Evolutionary conservation across 495 filamentous ascomycete species (phyloP).

Genomic region (Hyaloscypha hepaticicola): DNA sequence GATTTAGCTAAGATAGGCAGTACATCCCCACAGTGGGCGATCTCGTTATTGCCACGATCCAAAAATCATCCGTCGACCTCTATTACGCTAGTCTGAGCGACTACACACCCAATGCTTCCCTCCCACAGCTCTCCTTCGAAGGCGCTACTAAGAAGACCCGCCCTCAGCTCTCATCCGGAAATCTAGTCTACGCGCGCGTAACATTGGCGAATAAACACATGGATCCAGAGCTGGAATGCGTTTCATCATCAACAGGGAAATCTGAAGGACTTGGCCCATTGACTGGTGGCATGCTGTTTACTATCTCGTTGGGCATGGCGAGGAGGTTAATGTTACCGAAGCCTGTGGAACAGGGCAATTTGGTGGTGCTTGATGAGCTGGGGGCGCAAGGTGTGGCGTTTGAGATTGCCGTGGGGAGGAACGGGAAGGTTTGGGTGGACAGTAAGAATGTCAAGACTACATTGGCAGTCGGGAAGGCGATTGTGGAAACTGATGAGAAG

Average conservation of each 20-base stretch:
- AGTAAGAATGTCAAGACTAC: constrained; percentile 66
- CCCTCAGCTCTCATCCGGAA: constrained; percentile 69
- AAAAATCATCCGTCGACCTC: constrained; percentile 68
- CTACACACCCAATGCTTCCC: constrained; percentile 69
- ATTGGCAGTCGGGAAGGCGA: constrained; percentile 74
- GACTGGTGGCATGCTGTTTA: constrained; percentile 83
- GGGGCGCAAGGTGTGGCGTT: constrained; percentile 68
- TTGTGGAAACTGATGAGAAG: constrained; percentile 71
- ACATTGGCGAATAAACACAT: constrained; percentile 72
- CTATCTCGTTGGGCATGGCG: constrained; percentile 76
- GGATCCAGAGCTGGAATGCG: constrained; percentile 87
- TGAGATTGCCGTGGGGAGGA: constrained; percentile 92
- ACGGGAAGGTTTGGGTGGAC: constrained; percentile 90
- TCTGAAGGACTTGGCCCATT: constrained; percentile 85
- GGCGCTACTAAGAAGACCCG: constrained; percentile 88
- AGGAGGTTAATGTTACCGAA: constrained; percentile 68
- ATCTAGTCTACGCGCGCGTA: constrained; percentile 83
- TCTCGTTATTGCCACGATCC: constrained; percentile 80
- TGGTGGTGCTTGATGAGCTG: constrained; percentile 81
- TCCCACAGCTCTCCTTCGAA: constrained; percentile 89
- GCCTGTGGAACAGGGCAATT: constrained; percentile 60
- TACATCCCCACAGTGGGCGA: constrained; percentile 78
- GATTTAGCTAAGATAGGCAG: constrained; percentile 38
- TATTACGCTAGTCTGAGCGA: constrained; percentile 62
- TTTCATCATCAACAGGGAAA: constrained; percentile 82